A percentile compares a stretch with the other conserved stretches of the same genome.
phyloP scores from a whole-genome alignment of 106 monocot genomes.

The Dioscorea zingiberensis region DNA sequence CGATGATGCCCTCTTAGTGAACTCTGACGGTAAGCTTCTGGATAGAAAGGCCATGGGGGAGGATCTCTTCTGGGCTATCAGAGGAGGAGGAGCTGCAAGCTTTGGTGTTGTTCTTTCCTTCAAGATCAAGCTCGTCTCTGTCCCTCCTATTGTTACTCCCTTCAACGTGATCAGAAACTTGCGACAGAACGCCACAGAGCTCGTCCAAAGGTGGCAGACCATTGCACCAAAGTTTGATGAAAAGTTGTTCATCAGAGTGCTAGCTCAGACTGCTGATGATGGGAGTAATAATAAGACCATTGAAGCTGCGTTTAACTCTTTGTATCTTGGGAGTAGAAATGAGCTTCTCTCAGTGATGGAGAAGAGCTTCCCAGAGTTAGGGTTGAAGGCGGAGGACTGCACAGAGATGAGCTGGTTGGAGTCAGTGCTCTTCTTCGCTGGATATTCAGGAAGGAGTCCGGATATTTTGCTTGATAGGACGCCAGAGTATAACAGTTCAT shows the following conservation, averaged over 20 bases:
- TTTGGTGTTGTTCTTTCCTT: slow-evolving; percentile 45
- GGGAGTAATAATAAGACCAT: slow-evolving; percentile 18
- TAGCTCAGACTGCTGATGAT: not conserved
- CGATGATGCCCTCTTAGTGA: slow-evolving; percentile 32
- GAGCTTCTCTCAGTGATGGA: slow-evolving; percentile 3
- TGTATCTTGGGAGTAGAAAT: slow-evolving; percentile 16
- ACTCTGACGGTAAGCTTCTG: slow-evolving; percentile 26
- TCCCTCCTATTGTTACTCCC: slow-evolving; percentile 34
- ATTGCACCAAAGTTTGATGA: slow-evolving; percentile 19
- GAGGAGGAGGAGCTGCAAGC: slow-evolving; percentile 52
- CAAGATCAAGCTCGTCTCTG: slow-evolving; percentile 32
- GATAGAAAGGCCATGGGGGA: slow-evolving; percentile 50
- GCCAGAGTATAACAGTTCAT: slow-evolving; percentile 1
- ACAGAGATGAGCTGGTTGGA: slow-evolving; percentile 28
- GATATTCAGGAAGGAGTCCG: not conserved
- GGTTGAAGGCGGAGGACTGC: slow-evolving; percentile 11
- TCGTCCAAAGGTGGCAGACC: slow-evolving; percentile 28
- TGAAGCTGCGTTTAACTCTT: slow-evolving; percentile 8
- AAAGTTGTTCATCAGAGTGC: slow-evolving; percentile 18
- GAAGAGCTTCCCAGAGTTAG: slow-evolving; percentile 19
- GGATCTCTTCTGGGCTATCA: slow-evolving; percentile 64
- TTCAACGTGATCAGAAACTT: slow-evolving; percentile 24
- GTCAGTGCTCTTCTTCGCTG: slow-evolving; percentile 11
- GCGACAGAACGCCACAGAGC: slow-evolving; percentile 20
- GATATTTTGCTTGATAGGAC: slow-evolving; percentile 4